Evolutionary conservation across 441 rosid genomes (phyloP).

Genomic region (Heliophila coronopifolia): DNA sequence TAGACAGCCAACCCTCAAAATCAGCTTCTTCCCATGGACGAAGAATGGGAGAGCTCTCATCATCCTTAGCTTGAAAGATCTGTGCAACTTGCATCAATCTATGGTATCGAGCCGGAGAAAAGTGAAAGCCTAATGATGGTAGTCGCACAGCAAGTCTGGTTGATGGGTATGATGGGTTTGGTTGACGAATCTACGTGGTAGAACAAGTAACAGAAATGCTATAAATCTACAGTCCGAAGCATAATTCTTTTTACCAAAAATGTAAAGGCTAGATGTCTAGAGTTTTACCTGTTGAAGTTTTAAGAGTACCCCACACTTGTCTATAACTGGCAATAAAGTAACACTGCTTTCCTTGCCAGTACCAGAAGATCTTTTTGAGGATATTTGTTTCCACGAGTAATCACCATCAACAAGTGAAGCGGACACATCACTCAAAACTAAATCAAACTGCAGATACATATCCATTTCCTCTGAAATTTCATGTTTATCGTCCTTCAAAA

Average conservation of each 20-base stretch:
- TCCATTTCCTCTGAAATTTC: conserved; percentile 49
- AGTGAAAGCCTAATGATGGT: conserved; percentile 90
- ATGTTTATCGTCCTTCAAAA: conserved; percentile 63
- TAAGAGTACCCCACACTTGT: conserved; percentile 82
- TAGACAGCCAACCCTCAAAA: conserved; percentile 86
- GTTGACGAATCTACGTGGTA: conserved; percentile 59
- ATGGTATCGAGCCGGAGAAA: conserved; percentile 98
- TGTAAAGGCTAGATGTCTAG: conserved; percentile 12
- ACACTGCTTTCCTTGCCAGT: conserved; percentile 30
- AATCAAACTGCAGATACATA: conserved; percentile 88
- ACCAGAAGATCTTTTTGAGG: conserved; percentile 32
- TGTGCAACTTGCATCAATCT: conserved; percentile 85
- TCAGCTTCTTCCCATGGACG: conserved; percentile 90
- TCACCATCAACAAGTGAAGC: conserved; percentile 97
- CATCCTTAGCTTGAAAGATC: conserved; percentile 62
- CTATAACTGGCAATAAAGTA: conserved; percentile 81
- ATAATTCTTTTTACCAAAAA: conserved; percentile 16
- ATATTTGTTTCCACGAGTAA: conserved; percentile 60
- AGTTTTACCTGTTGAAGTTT: conserved; percentile 79
- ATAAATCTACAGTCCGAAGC: conserved; percentile 6
- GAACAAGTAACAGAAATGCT: conserved; percentile 20
- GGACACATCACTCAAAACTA: conserved; percentile 87
- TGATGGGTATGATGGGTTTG: conserved; percentile 86
- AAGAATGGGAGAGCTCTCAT: conserved; percentile 39
- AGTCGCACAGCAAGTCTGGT: conserved; percentile 77